Percentiles rank a stretch among this genome's conserved stretches.
phyloP scores from a whole-genome alignment of 805 yeast genomes.

The Candida silvatica region DNA sequence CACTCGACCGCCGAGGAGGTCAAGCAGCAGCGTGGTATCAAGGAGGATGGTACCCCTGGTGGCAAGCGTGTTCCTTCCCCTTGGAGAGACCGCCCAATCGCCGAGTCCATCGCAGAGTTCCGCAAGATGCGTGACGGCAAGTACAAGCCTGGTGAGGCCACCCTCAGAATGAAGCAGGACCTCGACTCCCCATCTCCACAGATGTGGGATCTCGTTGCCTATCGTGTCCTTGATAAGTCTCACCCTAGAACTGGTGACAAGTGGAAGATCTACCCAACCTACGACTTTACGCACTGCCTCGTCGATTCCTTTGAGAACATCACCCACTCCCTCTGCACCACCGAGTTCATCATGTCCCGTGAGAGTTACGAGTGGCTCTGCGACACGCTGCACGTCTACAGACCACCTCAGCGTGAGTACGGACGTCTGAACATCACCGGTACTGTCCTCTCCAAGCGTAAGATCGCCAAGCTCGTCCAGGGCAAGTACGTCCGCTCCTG shows the following conservation, averaged over 20 bases:
- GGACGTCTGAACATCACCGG: constrained; percentile 96
- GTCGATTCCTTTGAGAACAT: constrained; percentile 97
- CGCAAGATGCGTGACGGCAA: constrained; percentile 88
- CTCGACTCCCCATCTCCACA: constrained; percentile 87
- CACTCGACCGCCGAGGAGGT: constrained; percentile 91
- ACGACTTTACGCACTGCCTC: constrained; percentile 97
- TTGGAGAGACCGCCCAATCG: constrained; percentile 63
- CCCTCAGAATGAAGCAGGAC: constrained; percentile 95
- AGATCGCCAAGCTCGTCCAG: constrained; percentile 85
- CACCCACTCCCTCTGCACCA: constrained; percentile 92
- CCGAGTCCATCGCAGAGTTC: constrained; percentile 72
- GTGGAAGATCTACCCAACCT: constrained; percentile 98
- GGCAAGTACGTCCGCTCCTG: constrained; percentile 83
- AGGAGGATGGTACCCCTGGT: constrained; percentile 87
- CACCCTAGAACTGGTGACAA: constrained; percentile 96
- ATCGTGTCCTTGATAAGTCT: constrained; percentile 83
- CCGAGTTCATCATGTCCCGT: constrained; percentile 86
- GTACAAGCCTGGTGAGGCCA: constrained; percentile 86
- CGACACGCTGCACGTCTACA: constrained; percentile 87
- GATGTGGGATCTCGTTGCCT: constrained; percentile 99
- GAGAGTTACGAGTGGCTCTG: constrained; percentile 98
- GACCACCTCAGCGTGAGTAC: constrained; percentile 98
- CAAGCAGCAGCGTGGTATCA: constrained; percentile 82
- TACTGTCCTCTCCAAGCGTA: constrained; percentile 89
- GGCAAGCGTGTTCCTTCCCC: constrained; percentile 83